A percentile compares a stretch with the other conserved stretches of the same genome.
Conservation (phyloP, 1,284 basidiomycete species). For the Cystobasidiaceae sp. region DNA sequence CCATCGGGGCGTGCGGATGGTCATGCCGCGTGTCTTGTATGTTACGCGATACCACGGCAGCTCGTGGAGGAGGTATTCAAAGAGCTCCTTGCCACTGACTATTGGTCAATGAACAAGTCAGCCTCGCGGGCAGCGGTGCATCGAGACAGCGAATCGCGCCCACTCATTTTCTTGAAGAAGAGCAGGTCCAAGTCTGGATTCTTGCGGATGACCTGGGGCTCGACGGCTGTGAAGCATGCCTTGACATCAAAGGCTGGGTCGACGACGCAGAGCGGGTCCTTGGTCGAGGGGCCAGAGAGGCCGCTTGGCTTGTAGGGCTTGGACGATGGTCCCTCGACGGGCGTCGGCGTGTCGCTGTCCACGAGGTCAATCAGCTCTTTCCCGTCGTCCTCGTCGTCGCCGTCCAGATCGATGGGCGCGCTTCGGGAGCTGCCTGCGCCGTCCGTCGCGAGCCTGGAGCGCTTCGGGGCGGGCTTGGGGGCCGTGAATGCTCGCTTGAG, state of each 20-base stretch:
- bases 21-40: conserved; percentile 43
- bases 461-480: neutral
- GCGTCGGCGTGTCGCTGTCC: neutral
- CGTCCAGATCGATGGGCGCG: neutral
- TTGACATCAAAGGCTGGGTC: conserved; percentile 20
- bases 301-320: too few species aligned
- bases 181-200: conserved; percentile 30
- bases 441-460: neutral
- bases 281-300: neutral
- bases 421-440: neutral
- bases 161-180: conserved; percentile 27
- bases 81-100: conserved; percentile 32
- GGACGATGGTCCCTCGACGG: neutral
- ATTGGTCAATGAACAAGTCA: too few species aligned
- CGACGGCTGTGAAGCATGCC: neutral
- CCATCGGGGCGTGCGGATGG: conserved; percentile 46
- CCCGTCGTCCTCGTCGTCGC: neutral
- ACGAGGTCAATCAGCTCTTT: conserved; percentile 15
- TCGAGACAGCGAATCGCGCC: too few species aligned
- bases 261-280: conserved; percentile 23
- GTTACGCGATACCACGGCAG: conserved; percentile 47
- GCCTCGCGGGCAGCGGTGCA: too few species aligned
- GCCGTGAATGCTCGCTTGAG: neutral
- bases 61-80: conserved; percentile 42
- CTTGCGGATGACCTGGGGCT: conserved; percentile 22